phyloP scores from a whole-genome alignment of 1,139 yeast genomes.

The Pichia terricola region DNA sequence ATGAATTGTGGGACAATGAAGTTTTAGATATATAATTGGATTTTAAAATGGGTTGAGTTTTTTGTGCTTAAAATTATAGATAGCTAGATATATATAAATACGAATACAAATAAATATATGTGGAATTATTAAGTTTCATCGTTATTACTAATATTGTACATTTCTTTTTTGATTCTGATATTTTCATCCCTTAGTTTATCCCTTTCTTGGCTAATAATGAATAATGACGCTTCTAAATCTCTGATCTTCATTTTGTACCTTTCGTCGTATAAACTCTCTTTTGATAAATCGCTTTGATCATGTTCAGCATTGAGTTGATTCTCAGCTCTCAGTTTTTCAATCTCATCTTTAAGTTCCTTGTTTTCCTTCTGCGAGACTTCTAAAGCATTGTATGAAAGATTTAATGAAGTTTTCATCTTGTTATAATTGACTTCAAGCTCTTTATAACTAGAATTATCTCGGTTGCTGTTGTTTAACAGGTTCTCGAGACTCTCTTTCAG shows the following conservation, averaged over 20 bases:
- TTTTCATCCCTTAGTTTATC: conserved; percentile 66
- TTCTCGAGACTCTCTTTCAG: conserved; percentile 7
- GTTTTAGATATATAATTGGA: too few species aligned
- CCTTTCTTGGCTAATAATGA: conserved; percentile 72
- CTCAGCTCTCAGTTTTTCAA: conserved; percentile 52
- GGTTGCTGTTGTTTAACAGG: conserved; percentile 5
- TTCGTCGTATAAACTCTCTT: conserved; percentile 33
- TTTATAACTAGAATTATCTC: conserved; percentile 7
- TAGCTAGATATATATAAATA: too few species aligned
- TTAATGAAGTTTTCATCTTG: conserved; percentile 62
- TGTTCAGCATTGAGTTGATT: conserved; percentile 5
- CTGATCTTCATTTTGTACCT: conserved; percentile 70
- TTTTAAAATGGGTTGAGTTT: too few species aligned
- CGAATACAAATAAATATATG: too few species aligned
- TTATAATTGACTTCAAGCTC: conserved; percentile 50
- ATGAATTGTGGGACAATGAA: too few species aligned
- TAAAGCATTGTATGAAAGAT: conserved; percentile 68
- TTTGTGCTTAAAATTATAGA: too few species aligned
- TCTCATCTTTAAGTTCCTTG: conserved; percentile 45
- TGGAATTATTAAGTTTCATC: too few species aligned
- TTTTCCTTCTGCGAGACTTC: conserved; percentile 66
- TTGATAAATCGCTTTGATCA: too few species aligned
- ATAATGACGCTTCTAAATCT: conserved; percentile 78
- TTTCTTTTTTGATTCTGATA: conserved; percentile 47
- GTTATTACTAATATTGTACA: neutral